A percentile compares a stretch with the other conserved stretches of the same genome.
Evolutionary conservation across 129 eudicot genomes (phyloP).

Genomic region (Chrysanthemum makinoi): DNA sequence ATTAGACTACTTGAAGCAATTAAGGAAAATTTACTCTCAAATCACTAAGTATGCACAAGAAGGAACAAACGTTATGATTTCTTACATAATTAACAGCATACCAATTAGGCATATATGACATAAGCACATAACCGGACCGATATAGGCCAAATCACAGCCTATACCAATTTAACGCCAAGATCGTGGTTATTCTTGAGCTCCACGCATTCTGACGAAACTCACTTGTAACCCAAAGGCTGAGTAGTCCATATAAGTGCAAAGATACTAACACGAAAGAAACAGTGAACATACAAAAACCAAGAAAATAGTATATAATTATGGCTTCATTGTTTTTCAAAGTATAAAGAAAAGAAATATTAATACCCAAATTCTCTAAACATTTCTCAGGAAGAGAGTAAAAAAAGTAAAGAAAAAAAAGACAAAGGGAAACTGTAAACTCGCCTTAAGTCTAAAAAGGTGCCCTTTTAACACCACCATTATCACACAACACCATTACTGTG

Average conservation of each 20-base stretch:
- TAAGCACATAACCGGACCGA: background rate
- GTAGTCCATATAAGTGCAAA: background rate
- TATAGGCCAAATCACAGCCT: background rate
- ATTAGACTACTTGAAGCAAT: too few relatives aligned
- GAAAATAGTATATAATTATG: constrained; percentile 30
- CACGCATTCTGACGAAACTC: too few relatives aligned
- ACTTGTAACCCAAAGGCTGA: background rate
- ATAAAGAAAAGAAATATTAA: constrained; percentile 23
- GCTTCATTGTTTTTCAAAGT: constrained; percentile 27
- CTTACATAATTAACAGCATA: background rate
- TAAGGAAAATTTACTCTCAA: background rate
- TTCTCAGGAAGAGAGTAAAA: constrained; percentile 15
- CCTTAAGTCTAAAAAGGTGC: constrained; percentile 27
- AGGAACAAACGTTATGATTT: background rate
- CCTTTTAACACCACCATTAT: constrained; percentile 36
- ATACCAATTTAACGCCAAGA: too few relatives aligned
- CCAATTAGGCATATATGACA: background rate
- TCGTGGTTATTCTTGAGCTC: too few relatives aligned
- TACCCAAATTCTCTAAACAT: constrained; percentile 35
- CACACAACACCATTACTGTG: constrained; percentile 36
- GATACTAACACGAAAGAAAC: constrained; percentile 6
- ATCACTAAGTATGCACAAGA: too few relatives aligned
- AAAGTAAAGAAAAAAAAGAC: background rate
- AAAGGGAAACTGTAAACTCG: constrained; percentile 26
- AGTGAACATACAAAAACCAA: constrained; percentile 2